Evolutionary conservation across 129 eudicot genomes (phyloP).

Genomic region (Centella asiatica): DNA sequence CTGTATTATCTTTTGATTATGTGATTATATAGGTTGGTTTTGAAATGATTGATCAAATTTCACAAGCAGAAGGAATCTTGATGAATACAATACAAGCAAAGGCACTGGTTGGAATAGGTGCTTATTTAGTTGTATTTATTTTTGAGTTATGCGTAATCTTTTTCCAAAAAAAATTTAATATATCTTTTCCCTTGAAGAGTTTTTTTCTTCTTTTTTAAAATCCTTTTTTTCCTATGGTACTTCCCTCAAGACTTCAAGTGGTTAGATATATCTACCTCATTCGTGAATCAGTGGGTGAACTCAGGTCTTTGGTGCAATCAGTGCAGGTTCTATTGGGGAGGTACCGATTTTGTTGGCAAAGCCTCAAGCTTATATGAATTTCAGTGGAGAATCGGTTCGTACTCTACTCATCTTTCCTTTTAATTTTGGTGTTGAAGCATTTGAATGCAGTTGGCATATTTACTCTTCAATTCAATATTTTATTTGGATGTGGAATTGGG

Average conservation of each 20-base stretch:
- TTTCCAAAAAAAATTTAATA: too few relatives aligned
- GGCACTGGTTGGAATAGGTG: constrained; percentile 90
- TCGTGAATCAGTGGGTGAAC: too few relatives aligned
- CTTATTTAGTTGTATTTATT: background rate
- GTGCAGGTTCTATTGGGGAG: constrained; percentile 93
- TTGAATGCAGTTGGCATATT: too few relatives aligned
- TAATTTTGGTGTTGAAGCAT: background rate
- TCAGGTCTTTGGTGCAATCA: too few relatives aligned
- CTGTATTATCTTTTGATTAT: background rate
- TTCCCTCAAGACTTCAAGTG: too few relatives aligned
- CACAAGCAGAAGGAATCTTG: constrained; percentile 68
- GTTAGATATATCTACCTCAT: too few relatives aligned
- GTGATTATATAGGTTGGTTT: constrained; percentile 74
- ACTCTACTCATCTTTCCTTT: background rate
- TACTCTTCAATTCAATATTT: too few relatives aligned
- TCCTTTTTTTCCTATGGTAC: too few relatives aligned
- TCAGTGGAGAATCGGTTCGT: constrained; percentile 95
- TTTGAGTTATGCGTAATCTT: too few relatives aligned
- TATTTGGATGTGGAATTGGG: background rate
- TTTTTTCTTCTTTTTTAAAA: background rate
- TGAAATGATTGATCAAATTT: constrained; percentile 86
- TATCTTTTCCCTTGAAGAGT: background rate
- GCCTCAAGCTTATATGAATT: constrained; percentile 92
- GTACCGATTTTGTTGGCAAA: constrained; percentile 83
- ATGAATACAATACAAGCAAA: constrained; percentile 94